Percentiles rank a stretch among this genome's conserved stretches.
Conservation (phyloP, 2,329 filamentous ascomycete species). For the Paraconiothyrium brasiliense region DNA sequence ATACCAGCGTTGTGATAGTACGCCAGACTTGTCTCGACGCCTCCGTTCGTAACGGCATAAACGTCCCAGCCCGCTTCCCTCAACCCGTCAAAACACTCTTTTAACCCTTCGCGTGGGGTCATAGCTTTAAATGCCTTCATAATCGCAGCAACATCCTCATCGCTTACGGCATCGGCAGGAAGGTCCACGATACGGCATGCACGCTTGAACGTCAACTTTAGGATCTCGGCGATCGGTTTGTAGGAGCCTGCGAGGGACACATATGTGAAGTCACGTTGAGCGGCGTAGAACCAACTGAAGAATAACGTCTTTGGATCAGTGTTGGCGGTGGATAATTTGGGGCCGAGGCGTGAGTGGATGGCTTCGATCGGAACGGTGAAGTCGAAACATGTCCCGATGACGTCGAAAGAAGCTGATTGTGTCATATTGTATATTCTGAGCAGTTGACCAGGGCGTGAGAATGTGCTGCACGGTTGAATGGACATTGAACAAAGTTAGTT, state of each 20-base stretch:
- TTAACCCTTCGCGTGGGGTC: conserved; percentile 1
- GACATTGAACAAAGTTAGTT: background rate
- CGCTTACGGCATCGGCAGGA: conserved; percentile 9
- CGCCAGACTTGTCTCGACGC: conserved; percentile 8
- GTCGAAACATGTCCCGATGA: conserved; percentile 12
- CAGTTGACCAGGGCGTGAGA: no score
- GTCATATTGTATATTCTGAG: background rate
- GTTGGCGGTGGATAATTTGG: conserved; percentile 6
- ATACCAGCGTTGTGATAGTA: conserved; percentile 7
- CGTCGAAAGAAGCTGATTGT: conserved; percentile 6
- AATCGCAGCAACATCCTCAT: conserved; percentile 4
- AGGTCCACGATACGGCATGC: conserved; percentile 10
- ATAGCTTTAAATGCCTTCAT: conserved; percentile 8
- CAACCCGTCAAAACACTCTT: conserved; percentile 6
- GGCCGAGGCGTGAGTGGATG: conserved; percentile 2
- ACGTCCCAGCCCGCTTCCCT: conserved; percentile 7
- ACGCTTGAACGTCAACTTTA: conserved; percentile 3
- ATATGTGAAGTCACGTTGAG: conserved; percentile 10
- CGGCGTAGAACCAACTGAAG: conserved; percentile 14
- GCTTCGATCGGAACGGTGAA: background rate
- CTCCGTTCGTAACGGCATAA: conserved; percentile 8
- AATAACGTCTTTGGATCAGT: conserved; percentile 9
- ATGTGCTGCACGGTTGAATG: background rate
- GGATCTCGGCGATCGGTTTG: conserved; percentile 8
- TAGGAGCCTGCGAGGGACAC: background rate